Evolutionary conservation across 495 filamentous ascomycete genomes (phyloP), one percentile per base, ranked within the genome.

Genomic region (Trichoderma virens): DNA sequence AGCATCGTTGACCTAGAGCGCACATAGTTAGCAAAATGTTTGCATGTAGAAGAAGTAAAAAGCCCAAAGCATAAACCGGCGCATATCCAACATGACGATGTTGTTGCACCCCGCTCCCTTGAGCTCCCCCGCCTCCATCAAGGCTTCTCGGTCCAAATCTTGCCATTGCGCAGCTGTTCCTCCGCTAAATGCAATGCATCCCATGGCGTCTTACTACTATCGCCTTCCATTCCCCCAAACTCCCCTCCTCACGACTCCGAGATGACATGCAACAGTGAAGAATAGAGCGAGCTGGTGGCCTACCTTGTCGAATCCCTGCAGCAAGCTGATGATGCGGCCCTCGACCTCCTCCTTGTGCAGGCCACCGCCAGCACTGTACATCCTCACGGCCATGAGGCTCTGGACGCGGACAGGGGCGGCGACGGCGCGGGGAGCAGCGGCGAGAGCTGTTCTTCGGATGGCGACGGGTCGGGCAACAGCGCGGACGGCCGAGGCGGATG

Each of bases 251-350:
- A 47, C 18, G 43, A 18, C 18, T 41, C 38, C n/a, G n/a, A n/a
- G 38, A 6, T 18, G 18, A 2, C 43, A 47, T 47, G 16, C 5
- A 0, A 20, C 8, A 30, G 23, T 18, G 35, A 35, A 31, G 31
- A 68, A 62, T 63, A 43, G 47, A 66, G 30, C 63, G 51, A 9
- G 9, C 54, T 28, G 67, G 14, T 65, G 43, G 61, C 88, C 69
- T 76, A 97, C 94, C 89, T 98, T 98, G 81, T 98, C 94, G 79
- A 98, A 98, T 74, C 89, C 91, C 74, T 89, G 88, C 75, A 98
- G 77, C 65, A 98, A 82, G 79, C 89, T 87, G 78, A 96, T 84
- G 83, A 98, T 98, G 71, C 94, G 88, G 60, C 90, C 89, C 78
- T 96, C 89, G 65, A 97, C 88, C 76, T 97, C 92, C 11, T 85